These are phyloP conservation scores for Lizonia empirigonia DNA, from an alignment of 2,329 filamentous ascomycete species.

Conservation along the genomic window DNA sequence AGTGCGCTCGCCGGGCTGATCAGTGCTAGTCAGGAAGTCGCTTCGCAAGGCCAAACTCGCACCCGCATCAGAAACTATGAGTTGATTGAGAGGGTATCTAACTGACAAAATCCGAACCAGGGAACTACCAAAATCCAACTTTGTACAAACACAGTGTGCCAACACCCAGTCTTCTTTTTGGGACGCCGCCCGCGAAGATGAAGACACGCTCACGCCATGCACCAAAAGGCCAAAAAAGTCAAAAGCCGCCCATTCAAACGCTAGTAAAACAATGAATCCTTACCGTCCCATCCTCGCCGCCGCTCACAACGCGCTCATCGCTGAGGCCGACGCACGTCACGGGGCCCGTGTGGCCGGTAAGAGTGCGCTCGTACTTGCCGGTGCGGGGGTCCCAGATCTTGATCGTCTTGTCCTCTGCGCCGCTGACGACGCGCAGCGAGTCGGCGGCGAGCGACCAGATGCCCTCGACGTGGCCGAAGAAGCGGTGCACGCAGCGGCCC, in stretches of 20 bases:
- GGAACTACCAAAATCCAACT: no score
- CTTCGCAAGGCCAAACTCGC: no score
- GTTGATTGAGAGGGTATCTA: no score
- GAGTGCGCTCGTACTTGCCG: constrained; percentile 89
- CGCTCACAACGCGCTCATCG: constrained; percentile 86
- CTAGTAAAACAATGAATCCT: constrained; percentile 60
- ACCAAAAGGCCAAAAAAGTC: no score
- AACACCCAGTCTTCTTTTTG: no score
- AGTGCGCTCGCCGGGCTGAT: no score
- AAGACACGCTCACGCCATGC: no score
- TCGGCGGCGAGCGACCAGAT: constrained; percentile 93
- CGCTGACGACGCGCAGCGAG: constrained; percentile 83
- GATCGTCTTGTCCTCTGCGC: constrained; percentile 91
- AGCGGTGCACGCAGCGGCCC: constrained; percentile 83
- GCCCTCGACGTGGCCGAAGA: constrained; percentile 96
- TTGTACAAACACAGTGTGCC: no score
- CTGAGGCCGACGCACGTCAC: constrained; percentile 93
- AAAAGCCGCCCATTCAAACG: constrained; percentile 15
- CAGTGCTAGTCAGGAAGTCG: no score
- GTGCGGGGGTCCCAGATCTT: constrained; percentile 95
- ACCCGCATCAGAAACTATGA: no score
- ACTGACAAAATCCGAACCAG: no score
- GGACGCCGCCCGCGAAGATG: no score
- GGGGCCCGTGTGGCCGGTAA: constrained; percentile 86
- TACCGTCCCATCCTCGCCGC: constrained; percentile 91